A percentile compares a stretch with the other conserved stretches of the same genome.
phyloP scores from a whole-genome alignment of 2,329 filamentous ascomycete species.

The Aspergillus latus region DNA sequence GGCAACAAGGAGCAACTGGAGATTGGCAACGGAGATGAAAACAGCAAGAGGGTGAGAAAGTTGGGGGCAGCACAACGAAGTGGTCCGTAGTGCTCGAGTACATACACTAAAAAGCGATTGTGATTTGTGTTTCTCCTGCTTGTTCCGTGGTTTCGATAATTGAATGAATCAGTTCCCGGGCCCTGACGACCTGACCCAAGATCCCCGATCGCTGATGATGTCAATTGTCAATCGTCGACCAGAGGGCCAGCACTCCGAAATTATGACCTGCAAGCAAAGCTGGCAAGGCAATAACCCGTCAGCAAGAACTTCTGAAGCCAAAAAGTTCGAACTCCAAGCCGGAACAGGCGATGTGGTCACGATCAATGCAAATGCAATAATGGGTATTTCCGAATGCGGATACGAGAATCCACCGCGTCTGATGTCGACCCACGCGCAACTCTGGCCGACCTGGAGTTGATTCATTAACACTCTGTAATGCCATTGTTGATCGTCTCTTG shows the following conservation, averaged over 20 bases:
- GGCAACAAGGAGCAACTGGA: neutral
- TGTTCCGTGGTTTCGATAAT: too few relatives aligned
- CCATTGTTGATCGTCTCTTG: conserved; percentile 1
- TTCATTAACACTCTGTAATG: neutral
- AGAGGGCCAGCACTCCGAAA: neutral
- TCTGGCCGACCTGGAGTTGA: too few relatives aligned
- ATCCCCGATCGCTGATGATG: neutral
- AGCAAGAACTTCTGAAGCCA: neutral
- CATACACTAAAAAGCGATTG: too few relatives aligned
- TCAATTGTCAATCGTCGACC: neutral
- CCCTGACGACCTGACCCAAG: neutral
- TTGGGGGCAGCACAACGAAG: too few relatives aligned
- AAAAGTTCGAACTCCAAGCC: neutral
- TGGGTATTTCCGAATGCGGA: conserved; percentile 1
- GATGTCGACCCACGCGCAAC: conserved; percentile 2
- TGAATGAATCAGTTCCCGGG: too few relatives aligned
- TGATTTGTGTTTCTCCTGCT: too few relatives aligned
- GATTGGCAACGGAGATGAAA: conserved; percentile 3
- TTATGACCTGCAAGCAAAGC: neutral
- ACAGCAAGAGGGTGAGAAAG: neutral
- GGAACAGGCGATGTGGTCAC: too few relatives aligned
- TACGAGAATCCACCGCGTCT: conserved; percentile 3
- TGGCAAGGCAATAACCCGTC: neutral
- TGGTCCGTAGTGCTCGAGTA: too few relatives aligned
- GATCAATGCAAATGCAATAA: neutral